Conservation (phyloP, 1,284 basidiomycete species). For the Ganoderma resinaceum region DNA sequence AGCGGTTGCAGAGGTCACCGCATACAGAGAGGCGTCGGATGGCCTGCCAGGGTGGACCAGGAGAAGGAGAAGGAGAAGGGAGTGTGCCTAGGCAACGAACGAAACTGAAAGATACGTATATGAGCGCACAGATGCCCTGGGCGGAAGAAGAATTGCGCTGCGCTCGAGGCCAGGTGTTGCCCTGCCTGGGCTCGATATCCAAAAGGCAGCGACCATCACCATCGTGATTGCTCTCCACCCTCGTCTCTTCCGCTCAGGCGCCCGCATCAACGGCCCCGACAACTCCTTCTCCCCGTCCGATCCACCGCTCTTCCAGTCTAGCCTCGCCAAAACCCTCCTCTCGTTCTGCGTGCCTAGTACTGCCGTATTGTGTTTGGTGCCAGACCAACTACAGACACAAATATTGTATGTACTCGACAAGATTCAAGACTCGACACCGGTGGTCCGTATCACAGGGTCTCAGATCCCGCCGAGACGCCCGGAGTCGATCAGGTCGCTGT, state of each 20-base stretch:
- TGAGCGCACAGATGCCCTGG: conserved; percentile 7
- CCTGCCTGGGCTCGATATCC: conserved; percentile 7
- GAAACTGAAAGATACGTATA: not conserved
- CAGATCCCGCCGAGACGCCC: not conserved
- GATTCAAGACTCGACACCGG: not conserved
- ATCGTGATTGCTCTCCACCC: conserved; percentile 26
- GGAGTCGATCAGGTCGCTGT: not conserved
- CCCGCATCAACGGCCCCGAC: not conserved
- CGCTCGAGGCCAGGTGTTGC: conserved; percentile 8
- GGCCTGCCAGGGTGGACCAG: conserved; percentile 2
- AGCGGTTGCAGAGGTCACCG: conserved; percentile 16
- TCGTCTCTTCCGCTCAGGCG: not conserved
- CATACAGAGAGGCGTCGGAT: conserved; percentile 17
- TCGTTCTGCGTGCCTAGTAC: not conserved
- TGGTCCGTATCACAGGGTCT: not conserved
- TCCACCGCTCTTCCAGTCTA: not conserved
- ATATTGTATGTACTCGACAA: not conserved
- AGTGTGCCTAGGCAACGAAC: conserved; percentile 17
- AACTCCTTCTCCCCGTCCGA: not conserved
- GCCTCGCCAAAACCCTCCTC: not conserved
- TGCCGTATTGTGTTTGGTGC: not conserved
- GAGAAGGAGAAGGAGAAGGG: conserved; percentile 14
- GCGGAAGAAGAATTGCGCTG: conserved; percentile 20
- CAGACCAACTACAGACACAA: not conserved
- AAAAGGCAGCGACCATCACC: conserved; percentile 27